Base-by-base conservation (phyloP, 257 asterid species). In the Sherardia arvensis region DNA sequence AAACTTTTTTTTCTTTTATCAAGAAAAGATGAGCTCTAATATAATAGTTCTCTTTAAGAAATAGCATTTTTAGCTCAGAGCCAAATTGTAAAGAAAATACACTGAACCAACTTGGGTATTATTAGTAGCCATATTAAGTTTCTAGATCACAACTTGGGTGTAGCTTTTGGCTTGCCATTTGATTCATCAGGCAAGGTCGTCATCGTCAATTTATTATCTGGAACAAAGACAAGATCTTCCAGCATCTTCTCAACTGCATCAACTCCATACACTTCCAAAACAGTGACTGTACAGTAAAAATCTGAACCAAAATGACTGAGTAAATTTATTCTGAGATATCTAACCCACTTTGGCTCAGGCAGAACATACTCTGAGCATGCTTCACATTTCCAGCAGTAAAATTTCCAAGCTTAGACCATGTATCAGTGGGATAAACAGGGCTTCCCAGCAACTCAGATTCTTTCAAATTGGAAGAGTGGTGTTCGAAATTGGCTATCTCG, bases 181-280 rank as follows among this genome's bases (percentile, higher is more conserved):
- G 74, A 29, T 76, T 77, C 91, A 63, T 75, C 78, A 29, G 90
- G 56, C 26, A 65, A 76, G 14, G 74, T 12, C 12, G n/a, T n/a
- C n/a, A n/a, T n/a, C n/a, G 47, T 57, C 29, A 69, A 62, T 74
- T 82, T 91, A 43, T 43, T 43, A 59, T 84, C 94, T 72, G 84
- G 85, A 68, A 79, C 83, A 2, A 84, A 86, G 48, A 85, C 71
- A 23, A 90, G 80, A 76, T 93, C 99, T 76, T 87, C 97, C 11
- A 93, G 99, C 97, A 93, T 90, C 80, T 78, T 92, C 83, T 92
- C 98, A 47, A 92, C 86, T 51, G 97, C 98, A 82, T 92, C 98
- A 66, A 93, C 81, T 49, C 99, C 99, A 68, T 85, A 90, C 64
- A 87, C 97, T 79, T 90, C 96, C 20, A 93, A 66, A 54, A 81